Base-by-base conservation (phyloP, 1,284 basidiomycete species). In the Stygiomarasmius scandens region DNA sequence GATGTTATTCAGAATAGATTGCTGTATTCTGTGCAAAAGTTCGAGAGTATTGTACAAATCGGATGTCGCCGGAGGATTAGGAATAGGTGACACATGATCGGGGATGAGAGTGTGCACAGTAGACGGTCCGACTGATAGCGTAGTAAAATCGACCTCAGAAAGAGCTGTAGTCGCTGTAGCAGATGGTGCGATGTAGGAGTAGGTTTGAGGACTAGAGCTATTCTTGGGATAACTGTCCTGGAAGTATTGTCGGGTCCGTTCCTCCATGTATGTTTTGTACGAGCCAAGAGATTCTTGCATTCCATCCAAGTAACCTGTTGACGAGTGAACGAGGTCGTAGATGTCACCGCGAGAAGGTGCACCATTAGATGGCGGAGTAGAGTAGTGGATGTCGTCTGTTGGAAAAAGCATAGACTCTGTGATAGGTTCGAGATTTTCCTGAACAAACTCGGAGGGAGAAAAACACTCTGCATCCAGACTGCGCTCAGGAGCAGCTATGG, bases 241-340 rank as follows among this genome's bases (percentile, higher is more conserved):
- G 58, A 77, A 82, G 66, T 80, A 83, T 44, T 74, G 67, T 55
- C 73, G 73, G 27, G 71, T 69, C 63, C 75, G 79, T 57, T 77
- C 73, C 58, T 78, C 72, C 84, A 85, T 85, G 63, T 79, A 76
- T 43, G 74, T 69, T 59, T 74, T 75, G 66, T 86, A 86, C 3
- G 79, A 78, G 29, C 82, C 83, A 54, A 79, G 74, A 52, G 71
- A 76, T 65, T 86, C 82, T 63, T 81, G 76, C 48, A 83, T 72
- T 34, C 78, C 79, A 27, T 64, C 58, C 19, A 77, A 72, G 55
- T 77, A 75, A 9, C 78, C 80, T 48, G 86, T 74, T 34, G 73
- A 76, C 57, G 72, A 72, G 59, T 79, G 76, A 23, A 88, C 14
- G 14, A 41, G 4, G n/a, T 41, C 38, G 38, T 41, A 41, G 5